Conservation (phyloP, 495 filamentous ascomycete species). For the Daldinia grandis region DNA sequence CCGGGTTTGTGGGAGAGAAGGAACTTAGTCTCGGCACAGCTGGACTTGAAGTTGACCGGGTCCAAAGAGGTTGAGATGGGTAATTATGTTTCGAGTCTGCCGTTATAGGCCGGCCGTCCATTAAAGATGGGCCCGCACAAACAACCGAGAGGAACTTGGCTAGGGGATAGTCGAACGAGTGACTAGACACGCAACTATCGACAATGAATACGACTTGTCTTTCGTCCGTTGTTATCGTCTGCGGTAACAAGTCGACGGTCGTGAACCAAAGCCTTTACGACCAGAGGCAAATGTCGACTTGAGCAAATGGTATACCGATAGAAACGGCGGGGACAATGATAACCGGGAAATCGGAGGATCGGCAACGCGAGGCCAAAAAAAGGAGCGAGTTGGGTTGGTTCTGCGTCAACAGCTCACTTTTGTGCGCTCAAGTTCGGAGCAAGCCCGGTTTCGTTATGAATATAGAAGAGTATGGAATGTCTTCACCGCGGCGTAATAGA, state of each 20-base stretch:
- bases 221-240: conserved; percentile 2
- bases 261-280: conserved; percentile 7
- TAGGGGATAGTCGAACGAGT: conserved; percentile 31
- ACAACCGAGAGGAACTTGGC: conserved; percentile 40
- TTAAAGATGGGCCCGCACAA: conserved; percentile 54
- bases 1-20: conserved; percentile 34
- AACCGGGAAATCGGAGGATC: conserved; percentile 37
- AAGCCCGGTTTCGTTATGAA: conserved; percentile 24
- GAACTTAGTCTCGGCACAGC: conserved; percentile 40
- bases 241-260: conserved; percentile 6
- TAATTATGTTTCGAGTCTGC: conserved; percentile 62
- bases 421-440: conserved; percentile 22
- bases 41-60: conserved; percentile 47
- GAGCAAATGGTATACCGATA: conserved; percentile 7
- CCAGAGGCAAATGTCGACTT: conserved; percentile 11
- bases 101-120: conserved; percentile 60
- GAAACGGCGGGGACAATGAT: conserved; percentile 15
- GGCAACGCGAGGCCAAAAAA: conserved; percentile 36
- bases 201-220: conserved; percentile 7
- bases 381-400: conserved; percentile 26
- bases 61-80: conserved; percentile 53
- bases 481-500: conserved; percentile 24
- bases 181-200: conserved; percentile 30
- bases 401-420: conserved; percentile 29
- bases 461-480: conserved; percentile 36